Conservation (phyloP, 441 rosid genomes). For the Metrosideros polymorpha region DNA sequence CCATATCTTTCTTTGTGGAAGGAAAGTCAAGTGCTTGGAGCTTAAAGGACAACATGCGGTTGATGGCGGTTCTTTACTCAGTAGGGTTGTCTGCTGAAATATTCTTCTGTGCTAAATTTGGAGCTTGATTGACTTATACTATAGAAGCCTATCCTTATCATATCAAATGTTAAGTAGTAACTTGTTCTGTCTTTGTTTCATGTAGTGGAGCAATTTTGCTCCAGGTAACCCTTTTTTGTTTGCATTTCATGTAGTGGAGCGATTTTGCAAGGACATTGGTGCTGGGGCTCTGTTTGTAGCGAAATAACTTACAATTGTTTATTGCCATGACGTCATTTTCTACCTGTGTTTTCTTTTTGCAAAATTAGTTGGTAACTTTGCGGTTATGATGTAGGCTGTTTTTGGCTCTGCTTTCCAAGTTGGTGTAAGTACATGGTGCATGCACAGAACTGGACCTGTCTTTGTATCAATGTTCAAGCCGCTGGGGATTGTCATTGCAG, state of each 20-base stretch:
- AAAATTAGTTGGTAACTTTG: neutral
- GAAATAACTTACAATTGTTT: neutral
- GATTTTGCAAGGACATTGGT: neutral
- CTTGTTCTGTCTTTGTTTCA: neutral
- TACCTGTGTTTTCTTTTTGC: neutral
- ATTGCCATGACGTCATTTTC: neutral
- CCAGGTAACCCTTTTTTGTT: neutral
- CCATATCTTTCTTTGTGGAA: constrained; percentile 29
- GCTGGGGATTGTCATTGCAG: constrained; percentile 43
- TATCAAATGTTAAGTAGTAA: neutral
- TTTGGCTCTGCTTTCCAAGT: constrained; percentile 60
- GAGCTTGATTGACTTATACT: neutral
- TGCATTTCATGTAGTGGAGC: neutral
- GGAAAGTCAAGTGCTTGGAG: constrained; percentile 41
- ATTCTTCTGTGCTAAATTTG: neutral
- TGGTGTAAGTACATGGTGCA: constrained; percentile 47
- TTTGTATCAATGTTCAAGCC: constrained; percentile 73
- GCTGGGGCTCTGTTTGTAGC: neutral
- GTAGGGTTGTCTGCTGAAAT: constrained; percentile 17
- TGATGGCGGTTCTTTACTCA: constrained; percentile 37
- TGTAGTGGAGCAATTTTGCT: neutral
- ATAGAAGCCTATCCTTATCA: neutral
- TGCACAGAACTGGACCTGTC: constrained; percentile 48
- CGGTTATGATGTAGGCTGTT: constrained; percentile 22
- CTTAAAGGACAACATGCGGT: constrained; percentile 23